Conservation (phyloP, 2,329 filamentous ascomycete genomes). For the Stromatinia cepivora region DNA sequence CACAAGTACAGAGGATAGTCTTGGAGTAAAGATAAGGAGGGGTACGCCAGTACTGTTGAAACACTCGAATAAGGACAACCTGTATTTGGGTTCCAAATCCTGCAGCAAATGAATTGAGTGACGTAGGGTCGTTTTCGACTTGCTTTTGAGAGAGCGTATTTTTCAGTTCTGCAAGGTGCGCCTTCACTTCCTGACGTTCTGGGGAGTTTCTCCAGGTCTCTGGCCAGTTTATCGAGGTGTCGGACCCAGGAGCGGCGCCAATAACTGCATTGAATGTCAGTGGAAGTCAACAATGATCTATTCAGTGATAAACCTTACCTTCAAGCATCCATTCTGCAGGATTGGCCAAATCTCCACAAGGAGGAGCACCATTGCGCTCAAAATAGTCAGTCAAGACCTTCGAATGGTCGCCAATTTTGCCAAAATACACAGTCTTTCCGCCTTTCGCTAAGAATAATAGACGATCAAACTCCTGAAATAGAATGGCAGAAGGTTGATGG, state of each 20-base stretch:
- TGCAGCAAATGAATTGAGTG: slow-evolving; percentile 61
- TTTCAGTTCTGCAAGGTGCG: slow-evolving; percentile 57
- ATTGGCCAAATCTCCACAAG: slow-evolving; percentile 69
- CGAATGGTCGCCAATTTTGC: slow-evolving; percentile 72
- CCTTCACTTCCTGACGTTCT: slow-evolving; percentile 44
- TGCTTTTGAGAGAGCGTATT: slow-evolving; percentile 42
- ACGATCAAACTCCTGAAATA: slow-evolving; percentile 88
- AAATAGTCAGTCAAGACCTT: slow-evolving; percentile 71
- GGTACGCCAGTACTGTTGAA: slow-evolving; percentile 66
- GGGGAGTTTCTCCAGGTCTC: slow-evolving; percentile 59
- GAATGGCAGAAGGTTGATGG: slow-evolving; percentile 92
- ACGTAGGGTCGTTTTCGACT: slow-evolving; percentile 33
- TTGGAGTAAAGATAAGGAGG: slow-evolving; percentile 56
- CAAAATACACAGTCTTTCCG: slow-evolving; percentile 79
- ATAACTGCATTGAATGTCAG: slow-evolving; percentile 43
- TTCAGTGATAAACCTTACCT: slow-evolving; percentile 30
- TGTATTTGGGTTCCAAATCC: slow-evolving; percentile 56
- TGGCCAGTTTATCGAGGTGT: slow-evolving; percentile 62
- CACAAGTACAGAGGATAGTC: slow-evolving; percentile 33
- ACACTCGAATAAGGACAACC: slow-evolving; percentile 58
- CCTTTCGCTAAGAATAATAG: slow-evolving; percentile 76
- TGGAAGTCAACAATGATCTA: slow-evolving; percentile 15
- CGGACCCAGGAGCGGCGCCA: slow-evolving; percentile 63
- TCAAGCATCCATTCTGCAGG: slow-evolving; percentile 80
- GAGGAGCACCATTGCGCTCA: slow-evolving; percentile 65